Evolutionary conservation across 2,329 filamentous ascomycete genomes (phyloP).

Genomic region (Amylocarpus encephaloides): DNA sequence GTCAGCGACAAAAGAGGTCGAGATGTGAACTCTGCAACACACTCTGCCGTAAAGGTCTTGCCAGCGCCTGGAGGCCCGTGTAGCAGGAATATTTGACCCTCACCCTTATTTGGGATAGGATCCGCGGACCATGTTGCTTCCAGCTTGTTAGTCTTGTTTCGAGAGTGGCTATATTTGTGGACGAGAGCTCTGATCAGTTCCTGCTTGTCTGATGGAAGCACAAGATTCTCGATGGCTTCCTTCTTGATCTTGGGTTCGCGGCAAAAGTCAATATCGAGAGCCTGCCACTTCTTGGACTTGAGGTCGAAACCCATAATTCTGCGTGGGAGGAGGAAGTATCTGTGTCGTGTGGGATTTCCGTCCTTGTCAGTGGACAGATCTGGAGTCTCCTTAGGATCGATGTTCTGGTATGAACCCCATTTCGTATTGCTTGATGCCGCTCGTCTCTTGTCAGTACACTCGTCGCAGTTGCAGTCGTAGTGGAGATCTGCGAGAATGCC

Average conservation of each 20-base stretch:
- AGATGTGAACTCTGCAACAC: constrained; percentile 23
- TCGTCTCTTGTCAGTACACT: constrained; percentile 15
- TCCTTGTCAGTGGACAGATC: constrained; percentile 6
- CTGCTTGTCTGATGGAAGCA: constrained; percentile 16
- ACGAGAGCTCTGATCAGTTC: constrained; percentile 21
- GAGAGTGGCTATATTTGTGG: constrained; percentile 16
- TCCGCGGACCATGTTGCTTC: constrained; percentile 16
- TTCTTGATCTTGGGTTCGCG: constrained; percentile 16
- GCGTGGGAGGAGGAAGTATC: constrained; percentile 19
- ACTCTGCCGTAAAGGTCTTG: constrained; percentile 23
- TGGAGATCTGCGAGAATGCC: constrained; percentile 18
- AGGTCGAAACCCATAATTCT: constrained; percentile 22
- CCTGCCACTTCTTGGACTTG: constrained; percentile 23
- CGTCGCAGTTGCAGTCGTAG: constrained; percentile 17
- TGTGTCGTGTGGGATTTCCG: constrained; percentile 9
- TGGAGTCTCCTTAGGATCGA: constrained; percentile 16
- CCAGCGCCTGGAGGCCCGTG: constrained; percentile 22
- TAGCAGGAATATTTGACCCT: constrained; percentile 22
- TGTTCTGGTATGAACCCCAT: constrained; percentile 20
- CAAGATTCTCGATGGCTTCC: constrained; percentile 18
- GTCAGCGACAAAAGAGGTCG: constrained; percentile 30
- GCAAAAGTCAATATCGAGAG: constrained; percentile 18
- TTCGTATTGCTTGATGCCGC: constrained; percentile 18
- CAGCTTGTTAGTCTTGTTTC: constrained; percentile 8
- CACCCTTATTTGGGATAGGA: constrained; percentile 19